Conservation (phyloP, 805 yeast species). For the Starmerella floricola region DNA sequence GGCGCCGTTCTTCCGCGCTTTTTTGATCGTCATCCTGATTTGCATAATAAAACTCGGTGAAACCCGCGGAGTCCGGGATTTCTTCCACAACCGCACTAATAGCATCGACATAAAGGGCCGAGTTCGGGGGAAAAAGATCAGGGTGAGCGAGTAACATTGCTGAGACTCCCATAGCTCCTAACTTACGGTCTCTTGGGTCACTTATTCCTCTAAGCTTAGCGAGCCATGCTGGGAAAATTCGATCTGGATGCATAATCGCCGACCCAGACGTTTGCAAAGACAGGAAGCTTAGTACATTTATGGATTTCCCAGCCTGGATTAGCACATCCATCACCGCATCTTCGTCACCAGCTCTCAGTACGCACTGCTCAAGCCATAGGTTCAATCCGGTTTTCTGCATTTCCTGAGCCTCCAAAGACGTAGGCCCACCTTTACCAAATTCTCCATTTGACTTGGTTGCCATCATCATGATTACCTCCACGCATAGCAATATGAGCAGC, state of each 20-base stretch:
- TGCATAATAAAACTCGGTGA: slow-evolving; percentile 26
- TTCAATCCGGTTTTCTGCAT: slow-evolving; percentile 9
- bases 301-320: slow-evolving; percentile 10
- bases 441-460: not conserved
- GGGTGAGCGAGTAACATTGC: slow-evolving; percentile 12
- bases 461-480: slow-evolving; percentile 12
- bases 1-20: slow-evolving; percentile 24
- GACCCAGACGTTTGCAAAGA: slow-evolving; percentile 8
- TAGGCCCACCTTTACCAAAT: too few relatives aligned
- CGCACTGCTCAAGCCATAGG: slow-evolving; percentile 10
- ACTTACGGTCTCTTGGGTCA: slow-evolving; percentile 64
- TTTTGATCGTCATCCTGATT: slow-evolving; percentile 17
- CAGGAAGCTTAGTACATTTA: slow-evolving; percentile 8
- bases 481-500: slow-evolving; percentile 11
- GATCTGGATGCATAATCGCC: slow-evolving; percentile 3
- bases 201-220: slow-evolving; percentile 41
- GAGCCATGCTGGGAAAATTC: slow-evolving; percentile 24
- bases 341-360: slow-evolving; percentile 4
- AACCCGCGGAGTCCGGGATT: slow-evolving; percentile 52
- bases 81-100: slow-evolving; percentile 59
- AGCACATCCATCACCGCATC: slow-evolving; percentile 7
- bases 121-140: slow-evolving; percentile 2
- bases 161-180: slow-evolving; percentile 43
- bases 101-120: slow-evolving; percentile 29
- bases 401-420: not conserved